These are phyloP conservation scores for Beta macrorhiza DNA, from an alignment of 179 eudicot genomes.

Conservation along the genomic window DNA sequence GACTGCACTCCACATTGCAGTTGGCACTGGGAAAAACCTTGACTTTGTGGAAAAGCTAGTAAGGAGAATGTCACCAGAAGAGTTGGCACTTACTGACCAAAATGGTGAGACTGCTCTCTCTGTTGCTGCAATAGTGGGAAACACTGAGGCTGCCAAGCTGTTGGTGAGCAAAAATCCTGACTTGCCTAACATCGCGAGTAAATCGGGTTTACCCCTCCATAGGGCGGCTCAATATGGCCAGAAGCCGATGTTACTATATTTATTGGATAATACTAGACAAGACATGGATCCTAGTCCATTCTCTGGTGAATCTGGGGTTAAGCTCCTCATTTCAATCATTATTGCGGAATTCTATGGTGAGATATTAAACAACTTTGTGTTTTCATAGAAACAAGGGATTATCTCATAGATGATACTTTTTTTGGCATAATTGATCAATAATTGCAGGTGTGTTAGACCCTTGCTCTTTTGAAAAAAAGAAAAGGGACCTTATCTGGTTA, in stretches of 20 bases:
- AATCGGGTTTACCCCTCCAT: conserved; percentile 22
- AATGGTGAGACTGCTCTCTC: conserved; percentile 38
- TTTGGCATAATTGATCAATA: too few species aligned
- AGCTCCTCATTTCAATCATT: conserved; percentile 16
- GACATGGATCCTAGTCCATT: conserved; percentile 34
- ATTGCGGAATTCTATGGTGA: conserved; percentile 33
- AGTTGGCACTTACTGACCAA: conserved; percentile 30
- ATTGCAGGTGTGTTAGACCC: too few species aligned
- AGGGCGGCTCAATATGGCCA: conserved; percentile 29
- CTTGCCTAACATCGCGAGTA: conserved; percentile 26
- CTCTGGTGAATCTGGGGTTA: conserved; percentile 26
- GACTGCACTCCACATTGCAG: conserved; percentile 35
- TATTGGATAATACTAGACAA: conserved; percentile 21
- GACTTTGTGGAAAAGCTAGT: conserved; percentile 31
- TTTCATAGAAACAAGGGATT: neutral
- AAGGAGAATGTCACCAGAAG: conserved; percentile 28
- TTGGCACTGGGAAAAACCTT: conserved; percentile 19
- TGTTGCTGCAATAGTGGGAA: conserved; percentile 32
- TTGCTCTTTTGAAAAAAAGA: too few species aligned
- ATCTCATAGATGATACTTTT: too few species aligned
- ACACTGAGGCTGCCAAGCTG: conserved; percentile 31
- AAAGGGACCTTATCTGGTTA: too few species aligned
- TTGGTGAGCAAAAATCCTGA: conserved; percentile 38
- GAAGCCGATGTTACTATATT: conserved; percentile 21
- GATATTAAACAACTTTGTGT: neutral